phyloP scores from a whole-genome alignment of 208 protist genomes.

The Crithidia brevicula region DNA sequence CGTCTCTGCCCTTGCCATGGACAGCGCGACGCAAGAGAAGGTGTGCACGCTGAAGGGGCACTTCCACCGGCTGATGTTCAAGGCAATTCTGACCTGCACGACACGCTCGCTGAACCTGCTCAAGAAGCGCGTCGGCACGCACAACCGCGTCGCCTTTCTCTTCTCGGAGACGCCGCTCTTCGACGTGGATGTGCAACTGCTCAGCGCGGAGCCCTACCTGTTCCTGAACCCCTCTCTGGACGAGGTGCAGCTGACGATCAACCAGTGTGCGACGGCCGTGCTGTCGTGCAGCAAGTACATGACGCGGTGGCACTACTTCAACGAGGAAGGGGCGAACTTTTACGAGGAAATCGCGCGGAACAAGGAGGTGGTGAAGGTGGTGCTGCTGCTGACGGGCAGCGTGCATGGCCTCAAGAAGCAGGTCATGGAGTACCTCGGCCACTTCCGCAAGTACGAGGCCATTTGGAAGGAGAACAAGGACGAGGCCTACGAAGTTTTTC shows the following conservation, averaged over 20 bases:
- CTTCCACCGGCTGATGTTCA: constrained; percentile 94
- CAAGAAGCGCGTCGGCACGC: constrained; percentile 93
- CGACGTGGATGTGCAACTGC: constrained; percentile 95
- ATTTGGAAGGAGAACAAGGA: constrained; percentile 97
- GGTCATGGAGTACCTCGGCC: constrained; percentile 91
- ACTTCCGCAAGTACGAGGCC: constrained; percentile 93
- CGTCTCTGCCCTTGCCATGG: constrained; percentile 70
- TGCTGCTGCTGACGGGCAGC: constrained; percentile 94
- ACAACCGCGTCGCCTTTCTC: constrained; percentile 91
- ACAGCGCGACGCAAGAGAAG: constrained; percentile 76
- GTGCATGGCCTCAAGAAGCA: constrained; percentile 94
- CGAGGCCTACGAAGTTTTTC: constrained; percentile 92
- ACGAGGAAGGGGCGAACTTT: constrained; percentile 75
- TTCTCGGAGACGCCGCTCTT: constrained; percentile 96
- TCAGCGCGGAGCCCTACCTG: constrained; percentile 91
- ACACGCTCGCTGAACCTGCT: constrained; percentile 91
- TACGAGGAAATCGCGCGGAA: constrained; percentile 95
- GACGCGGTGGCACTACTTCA: constrained; percentile 72
- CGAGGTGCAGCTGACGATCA: constrained; percentile 96
- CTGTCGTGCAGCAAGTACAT: constrained; percentile 94
- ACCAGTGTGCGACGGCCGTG: constrained; percentile 90
- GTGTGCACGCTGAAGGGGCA: constrained; percentile 84
- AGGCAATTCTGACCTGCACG: constrained; percentile 91
- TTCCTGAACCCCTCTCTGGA: constrained; percentile 94
- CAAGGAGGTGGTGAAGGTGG: constrained; percentile 94